Percentiles rank a stretch among this genome's conserved stretches.
Conservation (phyloP, 2,329 filamentous ascomycete genomes). For the Trichophyton schoenleinii region DNA sequence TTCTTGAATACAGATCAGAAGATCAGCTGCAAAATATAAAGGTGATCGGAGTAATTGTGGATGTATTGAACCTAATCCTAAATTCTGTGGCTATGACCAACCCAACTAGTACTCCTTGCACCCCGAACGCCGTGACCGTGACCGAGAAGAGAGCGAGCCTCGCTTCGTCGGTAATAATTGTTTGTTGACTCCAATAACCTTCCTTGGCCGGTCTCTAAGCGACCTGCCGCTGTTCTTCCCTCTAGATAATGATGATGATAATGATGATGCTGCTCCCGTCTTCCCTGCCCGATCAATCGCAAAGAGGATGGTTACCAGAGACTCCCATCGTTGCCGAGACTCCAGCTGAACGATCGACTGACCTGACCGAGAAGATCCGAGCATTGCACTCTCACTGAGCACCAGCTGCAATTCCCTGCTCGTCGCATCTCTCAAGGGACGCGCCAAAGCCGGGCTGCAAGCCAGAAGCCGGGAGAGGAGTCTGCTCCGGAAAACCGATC, state of each 20-base stretch:
- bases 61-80: not conserved
- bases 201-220: not conserved
- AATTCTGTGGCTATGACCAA: not conserved
- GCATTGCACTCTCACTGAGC: slow-evolving; percentile 31
- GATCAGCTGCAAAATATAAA: not conserved
- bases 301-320: slow-evolving; percentile 35
- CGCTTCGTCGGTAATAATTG: not conserved
- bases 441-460: slow-evolving; percentile 43
- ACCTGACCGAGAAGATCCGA: slow-evolving; percentile 23
- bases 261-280: slow-evolving; percentile 14
- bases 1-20: no score
- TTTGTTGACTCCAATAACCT: not conserved
- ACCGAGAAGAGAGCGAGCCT: not conserved
- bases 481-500: slow-evolving; percentile 38
- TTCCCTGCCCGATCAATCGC: slow-evolving; percentile 32
- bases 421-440: slow-evolving; percentile 42
- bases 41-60: not conserved
- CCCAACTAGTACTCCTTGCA: not conserved
- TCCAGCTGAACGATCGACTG: slow-evolving; percentile 18
- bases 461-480: slow-evolving; percentile 39
- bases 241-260: not conserved
- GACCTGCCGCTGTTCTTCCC: not conserved
- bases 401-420: slow-evolving; percentile 42
- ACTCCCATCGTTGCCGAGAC: slow-evolving; percentile 31
- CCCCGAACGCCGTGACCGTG: not conserved